A percentile compares a stretch with the other conserved stretches of the same genome.
phyloP scores from a whole-genome alignment of 306 rosid species.

The Begonia masoniana region DNA sequence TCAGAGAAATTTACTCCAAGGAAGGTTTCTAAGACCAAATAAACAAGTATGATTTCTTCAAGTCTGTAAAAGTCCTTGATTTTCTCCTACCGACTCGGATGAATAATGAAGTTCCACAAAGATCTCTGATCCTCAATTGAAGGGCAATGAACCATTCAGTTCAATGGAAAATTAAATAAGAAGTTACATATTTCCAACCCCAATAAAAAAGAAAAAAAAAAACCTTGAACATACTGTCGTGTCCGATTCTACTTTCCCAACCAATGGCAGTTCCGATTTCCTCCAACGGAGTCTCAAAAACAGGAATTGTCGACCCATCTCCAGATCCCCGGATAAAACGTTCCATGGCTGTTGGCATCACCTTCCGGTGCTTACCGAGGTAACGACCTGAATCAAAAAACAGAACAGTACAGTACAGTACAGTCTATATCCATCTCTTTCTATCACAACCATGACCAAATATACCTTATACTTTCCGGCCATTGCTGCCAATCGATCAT shows the following conservation, averaged over 20 bases:
- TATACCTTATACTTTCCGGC: conserved; percentile 75
- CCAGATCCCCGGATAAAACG: conserved; percentile 91
- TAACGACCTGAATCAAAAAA: conserved; percentile 79
- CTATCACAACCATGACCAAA: conserved; percentile 86
- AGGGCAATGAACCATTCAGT: too few species aligned
- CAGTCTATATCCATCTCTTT: conserved; percentile 91
- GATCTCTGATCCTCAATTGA: too few species aligned
- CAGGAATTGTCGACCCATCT: conserved; percentile 92
- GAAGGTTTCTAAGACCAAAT: too few species aligned
- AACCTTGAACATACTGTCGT: conserved; percentile 84
- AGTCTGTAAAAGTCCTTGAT: too few species aligned
- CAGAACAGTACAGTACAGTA: conserved; percentile 71
- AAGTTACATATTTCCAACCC: too few species aligned
- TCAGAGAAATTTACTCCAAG: too few species aligned
- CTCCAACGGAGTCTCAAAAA: conserved; percentile 74
- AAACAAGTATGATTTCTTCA: too few species aligned
- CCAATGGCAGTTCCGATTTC: conserved; percentile 88
- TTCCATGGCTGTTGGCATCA: conserved; percentile 84
- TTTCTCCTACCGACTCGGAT: too few species aligned
- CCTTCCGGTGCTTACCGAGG: conserved; percentile 85
- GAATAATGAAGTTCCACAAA: too few species aligned
- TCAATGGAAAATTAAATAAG: too few species aligned
- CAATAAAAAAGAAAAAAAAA: neutral
- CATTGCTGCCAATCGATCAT: conserved; percentile 85
- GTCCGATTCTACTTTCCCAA: conserved; percentile 94